phyloP scores from a whole-genome alignment of 1,284 basidiomycete species.

The Sporisorium reilianum region DNA sequence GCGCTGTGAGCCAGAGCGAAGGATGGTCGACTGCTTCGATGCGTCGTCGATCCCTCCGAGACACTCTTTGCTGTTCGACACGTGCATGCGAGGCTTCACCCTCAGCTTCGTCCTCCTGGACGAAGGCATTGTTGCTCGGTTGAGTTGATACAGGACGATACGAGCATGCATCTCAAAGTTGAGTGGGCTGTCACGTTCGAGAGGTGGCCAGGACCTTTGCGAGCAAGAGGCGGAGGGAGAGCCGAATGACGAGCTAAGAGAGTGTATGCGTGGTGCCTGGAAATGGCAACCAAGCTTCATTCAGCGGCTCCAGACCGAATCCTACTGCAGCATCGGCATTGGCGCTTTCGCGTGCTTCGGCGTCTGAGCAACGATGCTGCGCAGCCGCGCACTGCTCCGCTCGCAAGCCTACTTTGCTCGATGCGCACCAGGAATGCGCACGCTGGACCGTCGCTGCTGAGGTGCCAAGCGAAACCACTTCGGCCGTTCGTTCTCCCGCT shows the following conservation, averaged over 20 bases:
- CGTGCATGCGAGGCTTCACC: neutral
- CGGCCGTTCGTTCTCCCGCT: slow-evolving; percentile 5
- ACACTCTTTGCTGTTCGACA: neutral
- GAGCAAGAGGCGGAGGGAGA: no score
- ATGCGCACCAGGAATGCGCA: slow-evolving; percentile 2
- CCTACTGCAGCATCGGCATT: slow-evolving; percentile 3
- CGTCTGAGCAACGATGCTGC: neutral
- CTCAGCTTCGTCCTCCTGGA: neutral
- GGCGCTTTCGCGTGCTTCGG: neutral
- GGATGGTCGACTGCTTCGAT: neutral
- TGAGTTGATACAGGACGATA: neutral
- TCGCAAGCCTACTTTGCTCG: neutral
- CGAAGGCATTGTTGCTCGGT: neutral
- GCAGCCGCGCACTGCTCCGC: neutral
- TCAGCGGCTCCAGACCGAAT: neutral
- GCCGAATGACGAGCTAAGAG: slow-evolving; percentile 5
- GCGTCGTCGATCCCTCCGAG: slow-evolving; percentile 18
- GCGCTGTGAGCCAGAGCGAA: no score
- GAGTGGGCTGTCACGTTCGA: neutral
- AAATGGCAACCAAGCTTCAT: neutral
- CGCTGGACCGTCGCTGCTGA: neutral
- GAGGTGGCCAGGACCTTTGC: neutral
- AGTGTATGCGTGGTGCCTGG: neutral
- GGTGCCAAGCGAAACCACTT: slow-evolving; percentile 11
- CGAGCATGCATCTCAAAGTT: neutral